Evolutionary conservation across 176 grass and related monocot species (phyloP).

Genomic region (Avena atlantica): DNA sequence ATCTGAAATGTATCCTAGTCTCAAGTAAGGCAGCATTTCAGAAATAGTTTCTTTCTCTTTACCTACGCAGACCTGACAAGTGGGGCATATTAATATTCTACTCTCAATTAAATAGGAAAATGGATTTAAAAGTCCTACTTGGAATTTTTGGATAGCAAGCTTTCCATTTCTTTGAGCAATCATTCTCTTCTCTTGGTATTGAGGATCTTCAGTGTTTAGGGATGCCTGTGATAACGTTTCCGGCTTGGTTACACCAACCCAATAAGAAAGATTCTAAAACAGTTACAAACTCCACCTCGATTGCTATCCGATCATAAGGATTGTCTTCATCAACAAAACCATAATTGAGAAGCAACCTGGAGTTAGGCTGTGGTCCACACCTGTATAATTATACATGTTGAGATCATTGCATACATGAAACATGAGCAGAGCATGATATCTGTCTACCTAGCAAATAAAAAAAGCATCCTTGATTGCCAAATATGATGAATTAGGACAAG

Average conservation of each 20-base stretch:
- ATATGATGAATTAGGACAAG: conserved; percentile 36
- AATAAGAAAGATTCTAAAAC: conserved; percentile 3
- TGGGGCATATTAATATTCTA: conserved; percentile 43
- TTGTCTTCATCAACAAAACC: conserved; percentile 99
- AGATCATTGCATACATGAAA: conserved; percentile 44
- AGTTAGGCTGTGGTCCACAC: conserved; percentile 98
- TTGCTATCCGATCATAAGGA: conserved; percentile 85
- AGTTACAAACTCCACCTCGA: conserved; percentile 68
- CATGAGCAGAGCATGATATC: not conserved
- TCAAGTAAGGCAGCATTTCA: conserved; percentile 90
- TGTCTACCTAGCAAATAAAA: conserved; percentile 12
- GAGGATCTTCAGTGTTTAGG: conserved; percentile 95
- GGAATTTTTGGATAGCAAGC: conserved; percentile 93
- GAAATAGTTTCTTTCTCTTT: conserved; percentile 92
- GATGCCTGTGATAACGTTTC: conserved; percentile 72
- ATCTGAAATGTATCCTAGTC: conserved; percentile 95
- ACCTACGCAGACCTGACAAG: conserved; percentile 70
- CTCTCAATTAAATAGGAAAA: conserved; percentile 31
- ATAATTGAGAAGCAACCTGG: conserved; percentile 95
- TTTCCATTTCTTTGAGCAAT: conserved; percentile 98
- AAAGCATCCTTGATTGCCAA: conserved; percentile 18
- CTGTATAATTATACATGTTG: conserved; percentile 68
- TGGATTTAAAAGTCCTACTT: conserved; percentile 52
- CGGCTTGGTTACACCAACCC: conserved; percentile 40
- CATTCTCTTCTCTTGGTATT: conserved; percentile 99